Evolutionary conservation across 2,329 filamentous ascomycete species (phyloP), one percentile per base, ranked within the genome.

Genomic region (Trichoderma guizhouense): DNA sequence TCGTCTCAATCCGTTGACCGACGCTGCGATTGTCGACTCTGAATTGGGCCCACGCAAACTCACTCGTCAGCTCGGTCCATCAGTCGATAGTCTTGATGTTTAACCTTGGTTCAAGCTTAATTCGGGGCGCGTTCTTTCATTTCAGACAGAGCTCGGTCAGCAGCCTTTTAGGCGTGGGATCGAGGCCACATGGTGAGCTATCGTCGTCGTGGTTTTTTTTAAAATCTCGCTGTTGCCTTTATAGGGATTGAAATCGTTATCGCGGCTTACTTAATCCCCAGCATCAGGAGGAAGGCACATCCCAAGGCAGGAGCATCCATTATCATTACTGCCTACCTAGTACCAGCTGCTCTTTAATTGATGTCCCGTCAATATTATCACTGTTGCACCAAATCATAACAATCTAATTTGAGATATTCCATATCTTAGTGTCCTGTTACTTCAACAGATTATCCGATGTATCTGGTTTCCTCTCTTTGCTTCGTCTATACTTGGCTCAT

Each of bases 1-100:
- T 65, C 43, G 32, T 55, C 43, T 65, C 62, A 53, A 65, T 65
- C n/a, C 43, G 62, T 65, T 65, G 43, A 65, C 62, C 62, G 62
- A 65, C 7, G 43, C 28, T 34, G 4, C 58, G 30, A 26, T 24
- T 18, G 14, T 36, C 58, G 58, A 34, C n/a, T 36, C 11, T 36
- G 32, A 21, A 4, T n/a, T 24, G 47, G 28, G 12, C 5, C 43
- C 62, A 51, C 43, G 43, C 43, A 65, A n/a, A 34, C 43, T 53
- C n/a, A 34, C 18, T 21, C 39, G 4, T 64, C 24, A 67, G 47
- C 51, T 26, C 32, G 21, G 51, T 18, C 36, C 9, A 12, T 30
- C 39, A 53, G 34, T 65, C 62, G 28, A 53, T 53, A 53, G 47
- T 53, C n/a, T 57, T 51, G 3, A 43, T 24, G 14, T 21, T 65